Evolutionary conservation across 257 asterid species (phyloP), one percentile per base, ranked within the genome.

Genomic region (Oldenlandia corymbosa): DNA sequence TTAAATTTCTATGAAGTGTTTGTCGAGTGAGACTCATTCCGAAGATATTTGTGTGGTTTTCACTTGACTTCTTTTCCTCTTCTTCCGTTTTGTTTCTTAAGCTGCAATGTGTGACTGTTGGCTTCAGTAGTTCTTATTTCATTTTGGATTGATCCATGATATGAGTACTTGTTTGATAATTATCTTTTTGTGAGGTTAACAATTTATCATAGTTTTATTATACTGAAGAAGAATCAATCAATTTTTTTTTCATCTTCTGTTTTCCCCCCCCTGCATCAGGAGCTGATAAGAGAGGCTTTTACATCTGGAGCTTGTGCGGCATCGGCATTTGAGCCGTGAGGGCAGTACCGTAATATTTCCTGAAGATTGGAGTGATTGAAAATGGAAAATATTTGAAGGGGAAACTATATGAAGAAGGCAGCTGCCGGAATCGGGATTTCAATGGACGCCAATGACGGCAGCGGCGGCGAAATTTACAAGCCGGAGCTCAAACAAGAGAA

Each of bases 221-320:
- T 31, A 23, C 23, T 16, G 5, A 18, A 14, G 23, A 39, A n/a
- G n/a, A 68, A 21, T 62, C 36, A 14, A 64, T n/a, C 32, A 36
- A 34, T 4, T 56, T 36, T 54, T n/a, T 5, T 12, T 13, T 20
- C 17, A 17, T 48, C 23, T 32, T 48, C 10, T 31, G 46, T 42
- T n/a, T 42, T 31, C 39, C 61, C 52, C n/a, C n/a, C 68, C 70
- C n/a, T 31, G 11, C 37, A 10, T 46, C 60, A 90, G 95, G 79
- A 83, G 59, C 64, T 90, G 72, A 76, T 90, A 61, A 74, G 78
- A 58, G 87, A 78, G 39, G 84, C 85, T 7, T 73, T 90, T 48
- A 65, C 83, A 70, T 85, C 89, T 52, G 74, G 68, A 50, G n/a
- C n/a, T n/a, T n/a, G n/a, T n/a, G n/a, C n/a, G n/a, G n/a, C n/a